A percentile compares a stretch with the other conserved stretches of the same genome.
phyloP scores from a whole-genome alignment of 2,329 filamentous ascomycete species.

The Lachnellula willkommii region DNA sequence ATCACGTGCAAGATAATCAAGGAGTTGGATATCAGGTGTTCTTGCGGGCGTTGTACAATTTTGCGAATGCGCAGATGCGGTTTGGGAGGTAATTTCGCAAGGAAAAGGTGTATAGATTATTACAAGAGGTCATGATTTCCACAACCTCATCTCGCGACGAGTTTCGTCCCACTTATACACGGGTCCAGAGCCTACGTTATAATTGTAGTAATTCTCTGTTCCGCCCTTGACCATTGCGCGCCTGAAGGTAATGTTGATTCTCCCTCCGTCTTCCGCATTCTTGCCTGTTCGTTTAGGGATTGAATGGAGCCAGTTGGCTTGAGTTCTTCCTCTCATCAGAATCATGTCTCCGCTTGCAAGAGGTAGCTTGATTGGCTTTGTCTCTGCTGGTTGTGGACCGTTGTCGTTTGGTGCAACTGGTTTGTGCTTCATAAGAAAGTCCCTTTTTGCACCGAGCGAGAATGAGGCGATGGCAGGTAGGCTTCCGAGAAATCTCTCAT shows the following conservation, averaged over 20 bases:
- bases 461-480: constrained; percentile 71
- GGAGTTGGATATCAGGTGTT: constrained; percentile 94
- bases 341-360: constrained; percentile 71
- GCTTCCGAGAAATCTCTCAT: constrained; percentile 68
- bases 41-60: constrained; percentile 76
- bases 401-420: constrained; percentile 39
- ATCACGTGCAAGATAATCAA: constrained; percentile 68
- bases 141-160: constrained; percentile 39
- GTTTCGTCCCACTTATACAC: constrained; percentile 63
- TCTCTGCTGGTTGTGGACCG: constrained; percentile 27
- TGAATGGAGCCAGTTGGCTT: constrained; percentile 70
- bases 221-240: constrained; percentile 64
- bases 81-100: constrained; percentile 39
- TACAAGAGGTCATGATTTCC: constrained; percentile 17
- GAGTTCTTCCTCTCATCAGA: constrained; percentile 70
- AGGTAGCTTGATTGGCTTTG: constrained; percentile 44
- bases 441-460: constrained; percentile 64
- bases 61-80: constrained; percentile 81
- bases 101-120: not conserved
- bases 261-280: constrained; percentile 55
- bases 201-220: constrained; percentile 79
- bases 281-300: constrained; percentile 68
- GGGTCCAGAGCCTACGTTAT: constrained; percentile 68
- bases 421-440: constrained; percentile 79
- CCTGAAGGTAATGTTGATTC: constrained; percentile 75